phyloP scores from a whole-genome alignment of 2,329 filamentous ascomycete genomes.

The Arthrobotrys megalospora region DNA sequence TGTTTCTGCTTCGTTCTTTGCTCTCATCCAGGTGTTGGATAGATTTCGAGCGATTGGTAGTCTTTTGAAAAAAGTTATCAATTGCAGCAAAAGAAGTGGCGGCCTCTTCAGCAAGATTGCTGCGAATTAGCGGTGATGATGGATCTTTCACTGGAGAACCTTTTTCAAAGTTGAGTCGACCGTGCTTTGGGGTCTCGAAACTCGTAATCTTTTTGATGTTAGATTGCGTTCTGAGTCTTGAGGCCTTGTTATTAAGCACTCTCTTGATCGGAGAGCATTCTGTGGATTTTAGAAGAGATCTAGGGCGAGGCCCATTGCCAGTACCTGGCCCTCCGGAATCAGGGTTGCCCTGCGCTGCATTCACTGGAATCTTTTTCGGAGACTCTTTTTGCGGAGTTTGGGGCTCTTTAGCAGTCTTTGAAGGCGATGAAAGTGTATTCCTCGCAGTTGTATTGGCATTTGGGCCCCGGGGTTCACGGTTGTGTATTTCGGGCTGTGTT shows the following conservation, averaged over 20 bases:
- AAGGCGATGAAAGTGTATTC: not conserved
- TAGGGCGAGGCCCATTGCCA: not conserved
- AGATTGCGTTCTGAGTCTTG: constrained; percentile 39
- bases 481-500: not conserved
- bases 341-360: not conserved
- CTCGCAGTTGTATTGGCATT: not conserved
- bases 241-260: constrained; percentile 40
- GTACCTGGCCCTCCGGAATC: too few species aligned
- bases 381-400: not conserved
- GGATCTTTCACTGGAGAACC: constrained; percentile 14
- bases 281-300: not conserved
- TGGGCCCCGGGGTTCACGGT: not conserved
- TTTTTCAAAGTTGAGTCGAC: constrained; percentile 35
- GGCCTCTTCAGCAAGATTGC: not conserved
- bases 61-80: constrained; percentile 28
- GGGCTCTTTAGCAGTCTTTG: not conserved
- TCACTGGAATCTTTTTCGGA: not conserved
- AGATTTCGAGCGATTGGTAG: not conserved
- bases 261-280: constrained; percentile 41
- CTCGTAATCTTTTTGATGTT: constrained; percentile 37
- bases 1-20: not conserved
- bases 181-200: constrained; percentile 23
- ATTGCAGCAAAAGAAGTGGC: constrained; percentile 12
- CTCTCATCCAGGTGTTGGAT: not conserved
- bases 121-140: not conserved